Evolutionary conservation across 805 yeast genomes (phyloP).

Genomic region (Tetrapisispora nanseiensis): DNA sequence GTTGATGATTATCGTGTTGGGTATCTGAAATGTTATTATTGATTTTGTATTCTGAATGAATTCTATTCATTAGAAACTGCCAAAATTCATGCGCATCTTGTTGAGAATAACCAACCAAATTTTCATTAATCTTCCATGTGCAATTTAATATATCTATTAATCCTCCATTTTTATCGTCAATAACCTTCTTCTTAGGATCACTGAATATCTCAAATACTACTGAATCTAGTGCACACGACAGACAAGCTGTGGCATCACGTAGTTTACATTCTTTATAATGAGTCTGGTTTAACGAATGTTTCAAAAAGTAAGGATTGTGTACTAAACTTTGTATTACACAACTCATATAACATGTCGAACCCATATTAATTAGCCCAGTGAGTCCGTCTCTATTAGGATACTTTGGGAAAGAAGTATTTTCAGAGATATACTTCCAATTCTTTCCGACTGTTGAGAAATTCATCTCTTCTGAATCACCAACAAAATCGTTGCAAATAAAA

Average conservation of each 20-base stretch:
- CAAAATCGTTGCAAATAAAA: conserved; percentile 65
- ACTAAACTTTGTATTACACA: conserved; percentile 80
- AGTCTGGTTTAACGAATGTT: conserved; percentile 50
- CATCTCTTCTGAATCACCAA: conserved; percentile 45
- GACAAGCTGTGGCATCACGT: conserved; percentile 37
- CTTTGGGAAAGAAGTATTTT: conserved; percentile 18
- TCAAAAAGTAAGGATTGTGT: conserved; percentile 81
- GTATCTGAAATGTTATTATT: conserved; percentile 7
- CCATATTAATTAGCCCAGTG: conserved; percentile 85
- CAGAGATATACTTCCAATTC: conserved; percentile 20
- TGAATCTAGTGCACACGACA: conserved; percentile 78
- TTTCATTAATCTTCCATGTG: conserved; percentile 76
- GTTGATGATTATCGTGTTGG: conserved; percentile 5
- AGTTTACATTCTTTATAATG: conserved; percentile 24
- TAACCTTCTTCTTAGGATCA: neutral
- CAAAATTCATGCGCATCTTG: conserved; percentile 98
- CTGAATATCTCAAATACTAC: conserved; percentile 70
- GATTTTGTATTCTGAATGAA: conserved; percentile 41
- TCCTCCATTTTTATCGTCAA: conserved; percentile 38
- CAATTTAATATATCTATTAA: conserved; percentile 73
- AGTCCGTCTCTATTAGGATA: conserved; percentile 62
- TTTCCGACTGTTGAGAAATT: conserved; percentile 16
- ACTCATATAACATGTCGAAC: conserved; percentile 96
- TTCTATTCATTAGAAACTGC: conserved; percentile 80
- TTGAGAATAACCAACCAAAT: conserved; percentile 90